phyloP scores from a whole-genome alignment of 2,329 filamentous ascomycete genomes.

The Monosporascus sp. region DNA sequence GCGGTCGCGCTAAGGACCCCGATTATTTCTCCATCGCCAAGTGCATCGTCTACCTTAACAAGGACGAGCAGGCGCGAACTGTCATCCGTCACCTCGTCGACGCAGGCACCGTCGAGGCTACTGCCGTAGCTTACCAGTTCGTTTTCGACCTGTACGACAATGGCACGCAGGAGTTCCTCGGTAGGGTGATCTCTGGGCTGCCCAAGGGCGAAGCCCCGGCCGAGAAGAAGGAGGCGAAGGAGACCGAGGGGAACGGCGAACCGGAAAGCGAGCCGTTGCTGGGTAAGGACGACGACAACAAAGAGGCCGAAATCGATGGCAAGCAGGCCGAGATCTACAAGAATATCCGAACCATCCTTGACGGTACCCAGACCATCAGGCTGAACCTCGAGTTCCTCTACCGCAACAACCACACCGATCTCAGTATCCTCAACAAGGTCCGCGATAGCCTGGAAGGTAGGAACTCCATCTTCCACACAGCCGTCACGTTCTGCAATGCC shows the following conservation, averaged over 20 bases:
- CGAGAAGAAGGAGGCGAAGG: slow-evolving; percentile 43
- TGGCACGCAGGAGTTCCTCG: slow-evolving; percentile 92
- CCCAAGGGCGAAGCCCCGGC: slow-evolving; percentile 47
- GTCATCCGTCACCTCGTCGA: slow-evolving; percentile 80
- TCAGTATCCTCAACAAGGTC: slow-evolving; percentile 91
- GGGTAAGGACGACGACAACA: slow-evolving; percentile 39
- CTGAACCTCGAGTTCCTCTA: slow-evolving; percentile 95
- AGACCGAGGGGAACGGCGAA: slow-evolving; percentile 34
- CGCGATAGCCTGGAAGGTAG: slow-evolving; percentile 91
- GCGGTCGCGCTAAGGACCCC: slow-evolving; percentile 77
- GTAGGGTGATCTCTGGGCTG: slow-evolving; percentile 79
- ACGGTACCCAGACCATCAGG: slow-evolving; percentile 89
- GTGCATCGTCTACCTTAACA: slow-evolving; percentile 92
- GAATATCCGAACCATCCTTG: slow-evolving; percentile 65
- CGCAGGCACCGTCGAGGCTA: slow-evolving; percentile 70
- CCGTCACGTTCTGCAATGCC: slow-evolving; percentile 94
- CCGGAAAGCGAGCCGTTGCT: slow-evolving; percentile 47
- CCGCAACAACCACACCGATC: slow-evolving; percentile 89
- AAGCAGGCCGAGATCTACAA: slow-evolving; percentile 53
- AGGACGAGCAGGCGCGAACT: slow-evolving; percentile 82
- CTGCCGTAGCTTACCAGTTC: slow-evolving; percentile 91
- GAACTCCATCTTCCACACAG: slow-evolving; percentile 97
- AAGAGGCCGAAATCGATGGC: slow-evolving; percentile 40
- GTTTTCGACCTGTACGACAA: slow-evolving; percentile 98
- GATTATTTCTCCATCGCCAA: slow-evolving; percentile 98